A percentile compares a stretch with the other conserved stretches of the same genome.
These are phyloP conservation scores for Eutrema salsugineum DNA, from an alignment of 441 rosid species.

Conservation along the genomic window DNA sequence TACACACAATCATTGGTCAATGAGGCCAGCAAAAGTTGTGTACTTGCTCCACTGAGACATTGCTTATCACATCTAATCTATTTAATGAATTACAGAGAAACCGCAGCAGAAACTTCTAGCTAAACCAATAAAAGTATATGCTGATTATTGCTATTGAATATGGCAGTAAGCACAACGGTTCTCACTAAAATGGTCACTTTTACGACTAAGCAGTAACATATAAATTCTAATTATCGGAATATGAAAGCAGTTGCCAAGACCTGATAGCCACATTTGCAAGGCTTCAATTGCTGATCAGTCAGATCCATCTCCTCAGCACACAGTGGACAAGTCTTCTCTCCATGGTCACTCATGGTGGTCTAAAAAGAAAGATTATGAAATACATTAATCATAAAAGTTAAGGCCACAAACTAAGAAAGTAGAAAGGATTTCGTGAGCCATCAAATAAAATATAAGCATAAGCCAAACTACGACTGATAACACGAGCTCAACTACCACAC, in stretches of 20 bases:
- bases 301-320: slow-evolving; percentile 96
- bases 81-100: neutral
- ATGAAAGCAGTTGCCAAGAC: slow-evolving; percentile 29
- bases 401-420: neutral
- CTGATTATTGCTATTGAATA: neutral
- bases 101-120: neutral
- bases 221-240: neutral
- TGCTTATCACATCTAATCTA: neutral
- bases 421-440: neutral
- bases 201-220: neutral
- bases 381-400: neutral
- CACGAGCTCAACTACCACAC: neutral
- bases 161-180: neutral
- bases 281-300: slow-evolving; percentile 94
- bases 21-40: neutral
- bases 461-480: neutral
- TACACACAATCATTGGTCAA: neutral
- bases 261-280: slow-evolving; percentile 97
- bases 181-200: neutral
- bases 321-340: slow-evolving; percentile 90
- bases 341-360: slow-evolving; percentile 78
- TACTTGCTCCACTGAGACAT: neutral
- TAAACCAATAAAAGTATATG: neutral
- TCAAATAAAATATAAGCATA: neutral
- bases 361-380: slow-evolving; percentile 1